Conservation (phyloP, 164 flowering plant species). For the Cinnamomum micranthum region DNA sequence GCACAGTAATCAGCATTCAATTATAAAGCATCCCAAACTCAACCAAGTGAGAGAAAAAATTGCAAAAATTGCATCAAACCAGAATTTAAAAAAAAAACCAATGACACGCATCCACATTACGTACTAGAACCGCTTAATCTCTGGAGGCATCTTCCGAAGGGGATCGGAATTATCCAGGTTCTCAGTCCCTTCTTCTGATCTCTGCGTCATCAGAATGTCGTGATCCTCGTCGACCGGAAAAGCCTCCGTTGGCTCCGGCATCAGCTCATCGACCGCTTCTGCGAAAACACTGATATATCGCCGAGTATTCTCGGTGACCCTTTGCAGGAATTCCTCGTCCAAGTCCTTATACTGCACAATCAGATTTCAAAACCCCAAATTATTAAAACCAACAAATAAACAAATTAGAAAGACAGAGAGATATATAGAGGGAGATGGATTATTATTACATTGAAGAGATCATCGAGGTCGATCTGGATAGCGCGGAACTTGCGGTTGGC, state of each 20-base stretch:
- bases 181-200: conserved; percentile 70
- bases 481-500: conserved; percentile 68
- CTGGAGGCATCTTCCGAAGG: conserved; percentile 77
- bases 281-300: conserved; percentile 79
- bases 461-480: conserved; percentile 76
- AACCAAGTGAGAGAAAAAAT: no score
- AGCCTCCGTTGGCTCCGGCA: conserved; percentile 88
- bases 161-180: conserved; percentile 67
- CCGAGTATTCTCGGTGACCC: conserved; percentile 76
- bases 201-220: conserved; percentile 87
- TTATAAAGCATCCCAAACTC: no score
- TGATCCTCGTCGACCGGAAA: conserved; percentile 73
- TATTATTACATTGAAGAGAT: conserved; percentile 54
- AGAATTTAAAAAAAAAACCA: no score
- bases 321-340: conserved; percentile 75
- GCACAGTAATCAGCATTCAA: no score
- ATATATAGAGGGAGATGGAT: neutral
- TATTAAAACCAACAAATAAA: neutral
- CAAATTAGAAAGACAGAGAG: neutral
- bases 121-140: conserved; percentile 88
- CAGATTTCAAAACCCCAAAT: neutral
- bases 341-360: conserved; percentile 64
- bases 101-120: conserved; percentile 8
- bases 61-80: no score
- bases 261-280: conserved; percentile 74